A percentile compares a stretch with the other conserved stretches of the same genome.
phyloP scores from a whole-genome alignment of 2,329 filamentous ascomycete genomes.

The Setomelanomma holmii region DNA sequence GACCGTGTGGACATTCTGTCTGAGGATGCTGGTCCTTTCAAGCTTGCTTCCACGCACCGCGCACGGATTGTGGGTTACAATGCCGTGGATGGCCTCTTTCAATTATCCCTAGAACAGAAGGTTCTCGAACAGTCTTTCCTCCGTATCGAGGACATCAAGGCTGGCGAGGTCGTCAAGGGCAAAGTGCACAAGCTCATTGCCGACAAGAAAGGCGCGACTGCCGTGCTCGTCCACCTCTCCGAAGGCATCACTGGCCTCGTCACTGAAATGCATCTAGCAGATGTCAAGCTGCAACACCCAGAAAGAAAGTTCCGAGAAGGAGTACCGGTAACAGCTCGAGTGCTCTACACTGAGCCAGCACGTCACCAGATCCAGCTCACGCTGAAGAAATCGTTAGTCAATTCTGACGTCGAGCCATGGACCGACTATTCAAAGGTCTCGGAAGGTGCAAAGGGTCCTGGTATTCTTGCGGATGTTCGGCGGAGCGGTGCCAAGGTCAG shows the following conservation, averaged over 20 bases:
- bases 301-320: constrained; percentile 96
- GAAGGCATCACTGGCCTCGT: constrained; percentile 91
- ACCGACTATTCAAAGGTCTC: constrained; percentile 76
- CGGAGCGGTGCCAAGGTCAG: constrained; percentile 84
- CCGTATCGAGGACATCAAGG: constrained; percentile 84
- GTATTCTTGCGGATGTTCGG: constrained; percentile 84
- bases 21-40: constrained; percentile 77
- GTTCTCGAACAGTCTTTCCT: constrained; percentile 88
- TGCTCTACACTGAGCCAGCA: constrained; percentile 78
- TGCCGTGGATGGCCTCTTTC: constrained; percentile 81
- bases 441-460: constrained; percentile 79
- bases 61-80: constrained; percentile 88
- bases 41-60: constrained; percentile 77
- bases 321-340: constrained; percentile 80
- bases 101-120: constrained; percentile 82
- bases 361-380: constrained; percentile 86
- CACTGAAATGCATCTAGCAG: constrained; percentile 85
- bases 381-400: constrained; percentile 91
- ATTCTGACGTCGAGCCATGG: constrained; percentile 83
- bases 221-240: constrained; percentile 81
- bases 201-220: constrained; percentile 77
- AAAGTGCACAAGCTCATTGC: constrained; percentile 85
- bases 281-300: constrained; percentile 85
- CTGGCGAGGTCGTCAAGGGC: constrained; percentile 82
- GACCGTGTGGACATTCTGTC: constrained; percentile 85